Evolutionary conservation across 306 rosid species (phyloP).

Genomic region (Vigna reflexopilosa): DNA sequence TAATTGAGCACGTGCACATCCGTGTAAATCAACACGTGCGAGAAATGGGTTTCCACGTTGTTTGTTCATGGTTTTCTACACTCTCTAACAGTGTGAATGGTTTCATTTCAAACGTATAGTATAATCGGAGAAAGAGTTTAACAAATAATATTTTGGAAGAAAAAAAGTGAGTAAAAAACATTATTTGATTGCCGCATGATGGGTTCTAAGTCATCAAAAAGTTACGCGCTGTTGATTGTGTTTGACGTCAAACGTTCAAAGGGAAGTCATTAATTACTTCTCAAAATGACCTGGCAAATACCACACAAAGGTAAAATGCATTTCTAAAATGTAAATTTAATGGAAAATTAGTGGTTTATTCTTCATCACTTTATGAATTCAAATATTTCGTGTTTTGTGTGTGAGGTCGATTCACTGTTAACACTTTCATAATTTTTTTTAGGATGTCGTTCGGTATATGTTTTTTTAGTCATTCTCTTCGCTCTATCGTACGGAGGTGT

Average conservation of each 20-base stretch:
- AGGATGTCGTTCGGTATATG: too few species aligned
- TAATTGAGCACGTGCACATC: slow-evolving; percentile 16
- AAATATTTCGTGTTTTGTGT: too few species aligned
- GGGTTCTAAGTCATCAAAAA: neutral
- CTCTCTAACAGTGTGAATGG: neutral
- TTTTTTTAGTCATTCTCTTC: too few species aligned
- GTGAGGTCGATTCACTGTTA: too few species aligned
- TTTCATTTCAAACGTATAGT: neutral
- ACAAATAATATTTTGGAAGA: neutral
- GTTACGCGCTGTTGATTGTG: neutral
- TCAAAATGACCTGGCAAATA: too few species aligned
- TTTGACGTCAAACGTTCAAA: neutral
- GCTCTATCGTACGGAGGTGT: too few species aligned
- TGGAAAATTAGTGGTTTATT: too few species aligned
- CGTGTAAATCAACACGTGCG: slow-evolving; percentile 1
- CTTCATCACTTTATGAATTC: too few species aligned
- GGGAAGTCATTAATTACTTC: too few species aligned
- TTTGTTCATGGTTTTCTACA: neutral
- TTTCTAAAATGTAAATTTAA: too few species aligned
- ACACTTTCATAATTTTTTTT: too few species aligned
- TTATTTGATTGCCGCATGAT: neutral
- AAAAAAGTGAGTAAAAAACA: neutral
- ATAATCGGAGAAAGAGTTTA: neutral
- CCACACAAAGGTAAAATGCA: too few species aligned
- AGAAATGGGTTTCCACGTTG: neutral